These are phyloP conservation scores for Candida qinlingensis DNA, from an alignment of 805 yeast species.

Conservation along the genomic window DNA sequence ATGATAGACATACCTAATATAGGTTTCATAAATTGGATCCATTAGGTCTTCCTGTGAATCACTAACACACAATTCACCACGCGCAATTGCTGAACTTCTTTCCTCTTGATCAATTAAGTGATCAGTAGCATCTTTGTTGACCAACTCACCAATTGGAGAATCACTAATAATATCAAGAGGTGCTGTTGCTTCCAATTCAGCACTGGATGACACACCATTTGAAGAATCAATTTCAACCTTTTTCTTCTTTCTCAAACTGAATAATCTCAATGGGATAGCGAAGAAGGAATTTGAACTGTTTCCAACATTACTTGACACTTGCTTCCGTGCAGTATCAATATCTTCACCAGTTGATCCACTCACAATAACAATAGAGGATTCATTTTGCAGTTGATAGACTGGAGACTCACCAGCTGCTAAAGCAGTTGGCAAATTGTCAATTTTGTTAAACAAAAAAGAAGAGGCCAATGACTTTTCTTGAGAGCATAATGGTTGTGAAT, in stretches of 20 bases:
- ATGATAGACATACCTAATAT: slow-evolving; percentile 8
- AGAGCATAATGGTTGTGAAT: background rate
- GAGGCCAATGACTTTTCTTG: slow-evolving; percentile 1
- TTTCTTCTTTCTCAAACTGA: background rate
- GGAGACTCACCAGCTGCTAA: background rate
- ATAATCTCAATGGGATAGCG: slow-evolving; percentile 7
- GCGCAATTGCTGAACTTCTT: background rate
- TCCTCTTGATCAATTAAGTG: slow-evolving; percentile 3
- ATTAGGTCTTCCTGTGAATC: background rate
- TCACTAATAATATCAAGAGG: slow-evolving; percentile 9
- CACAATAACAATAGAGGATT: background rate
- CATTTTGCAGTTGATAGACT: background rate
- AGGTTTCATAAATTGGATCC: slow-evolving; percentile 13
- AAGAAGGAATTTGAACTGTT: slow-evolving; percentile 6
- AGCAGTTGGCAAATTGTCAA: slow-evolving; percentile 16
- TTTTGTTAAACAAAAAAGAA: slow-evolving; percentile 1
- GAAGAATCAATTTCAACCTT: background rate
- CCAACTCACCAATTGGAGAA: slow-evolving; percentile 7
- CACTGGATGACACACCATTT: background rate
- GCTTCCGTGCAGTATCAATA: background rate
- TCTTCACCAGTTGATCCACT: background rate
- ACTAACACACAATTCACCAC: background rate
- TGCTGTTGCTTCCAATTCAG: slow-evolving; percentile 6
- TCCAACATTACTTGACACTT: background rate
- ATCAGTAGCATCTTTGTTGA: slow-evolving; percentile 3